A percentile compares a stretch with the other conserved stretches of the same genome.
phyloP scores from a whole-genome alignment of 192 early-diverging fungal genomes.

The Umbelopsis sp. region DNA sequence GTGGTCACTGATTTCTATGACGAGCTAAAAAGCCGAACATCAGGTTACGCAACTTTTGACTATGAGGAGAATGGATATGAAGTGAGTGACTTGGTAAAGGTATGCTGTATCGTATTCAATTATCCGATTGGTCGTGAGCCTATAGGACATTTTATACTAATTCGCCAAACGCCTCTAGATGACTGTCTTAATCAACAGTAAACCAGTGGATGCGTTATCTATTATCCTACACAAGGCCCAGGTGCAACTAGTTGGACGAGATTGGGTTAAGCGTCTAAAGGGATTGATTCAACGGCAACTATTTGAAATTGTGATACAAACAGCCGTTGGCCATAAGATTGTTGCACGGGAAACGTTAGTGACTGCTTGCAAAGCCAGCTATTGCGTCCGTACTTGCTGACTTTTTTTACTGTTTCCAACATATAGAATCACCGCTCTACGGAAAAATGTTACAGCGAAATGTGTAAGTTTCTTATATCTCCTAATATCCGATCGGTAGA shows the following conservation, averaged over 20 bases:
- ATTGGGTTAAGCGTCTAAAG: constrained; percentile 83
- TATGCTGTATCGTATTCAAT: constrained; percentile 11
- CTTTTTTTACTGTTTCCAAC: too few species aligned
- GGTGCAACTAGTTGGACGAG: constrained; percentile 71
- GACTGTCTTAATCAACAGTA: constrained; percentile 88
- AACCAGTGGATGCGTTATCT: constrained; percentile 91
- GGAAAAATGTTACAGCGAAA: constrained; percentile 97
- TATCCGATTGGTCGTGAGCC: neutral
- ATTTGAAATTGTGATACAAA: constrained; percentile 95
- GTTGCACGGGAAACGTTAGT: constrained; percentile 81
- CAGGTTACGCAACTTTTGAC: constrained; percentile 93
- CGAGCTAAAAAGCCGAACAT: constrained; percentile 86
- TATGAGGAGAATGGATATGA: constrained; percentile 94
- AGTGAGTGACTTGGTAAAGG: constrained; percentile 84
- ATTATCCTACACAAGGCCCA: constrained; percentile 81
- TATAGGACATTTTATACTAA: neutral
- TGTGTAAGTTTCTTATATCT: constrained; percentile 55
- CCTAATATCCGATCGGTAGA: neutral
- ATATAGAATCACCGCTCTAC: constrained; percentile 72
- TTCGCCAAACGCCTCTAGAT: constrained; percentile 40
- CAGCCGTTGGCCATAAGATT: constrained; percentile 78
- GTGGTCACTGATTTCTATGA: constrained; percentile 97
- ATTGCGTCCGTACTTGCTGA: too few species aligned
- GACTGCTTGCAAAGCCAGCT: neutral
- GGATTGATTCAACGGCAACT: constrained; percentile 83